Evolutionary conservation across 139 green algal species (phyloP), one percentile per base, ranked within the genome.

Genomic region (Ettlia oleoabundans): DNA sequence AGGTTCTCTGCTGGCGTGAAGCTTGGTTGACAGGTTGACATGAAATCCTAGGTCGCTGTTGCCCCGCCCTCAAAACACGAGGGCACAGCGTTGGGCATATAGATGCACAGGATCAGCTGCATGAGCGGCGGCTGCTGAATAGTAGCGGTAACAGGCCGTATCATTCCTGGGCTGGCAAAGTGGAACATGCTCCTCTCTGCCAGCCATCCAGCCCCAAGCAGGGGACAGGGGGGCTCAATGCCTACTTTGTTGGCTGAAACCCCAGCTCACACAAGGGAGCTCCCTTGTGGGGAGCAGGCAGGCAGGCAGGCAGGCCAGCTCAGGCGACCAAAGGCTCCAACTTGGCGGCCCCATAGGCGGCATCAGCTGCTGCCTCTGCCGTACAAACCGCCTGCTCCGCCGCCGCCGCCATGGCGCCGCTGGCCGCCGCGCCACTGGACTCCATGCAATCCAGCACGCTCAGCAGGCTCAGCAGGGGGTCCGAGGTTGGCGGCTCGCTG

Each of bases 381-480:
- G 33, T 67, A 33, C 67, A 26, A 35, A 40, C 73, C 2, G 73
- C 73, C 35, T 51, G 22, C 37, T 69, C 52, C n/a, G n/a, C 73
- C 1, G 73, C 73, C 22, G n/a, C 32, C 73, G 28, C 38, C n/a
- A n/a, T 53, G 53, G 53, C 35, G 5, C 15, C 53, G 30, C 13
- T 35, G 4, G 33, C 52, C 4, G 52, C 52, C 1, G 26, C 24
- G 13, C 35, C 3, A 28, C 40, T 26, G 43, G 9, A 18, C 64
- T 71, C 64, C 5, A 71, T 28, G 4, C 26, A 37, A 15, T 86
- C 58, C 19, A 83, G 62, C 8, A 82, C 71, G 0, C 19, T 40
- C 37, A 86, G 72, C 47, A 86, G 71, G 40, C 74, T 84, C 35
- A 86, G 65, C 40, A 86, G 73, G 32, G 82, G 82, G 61, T 86